phyloP scores from a whole-genome alignment of 352 stramenopile genomes.

The Globisporangium spiculum region DNA sequence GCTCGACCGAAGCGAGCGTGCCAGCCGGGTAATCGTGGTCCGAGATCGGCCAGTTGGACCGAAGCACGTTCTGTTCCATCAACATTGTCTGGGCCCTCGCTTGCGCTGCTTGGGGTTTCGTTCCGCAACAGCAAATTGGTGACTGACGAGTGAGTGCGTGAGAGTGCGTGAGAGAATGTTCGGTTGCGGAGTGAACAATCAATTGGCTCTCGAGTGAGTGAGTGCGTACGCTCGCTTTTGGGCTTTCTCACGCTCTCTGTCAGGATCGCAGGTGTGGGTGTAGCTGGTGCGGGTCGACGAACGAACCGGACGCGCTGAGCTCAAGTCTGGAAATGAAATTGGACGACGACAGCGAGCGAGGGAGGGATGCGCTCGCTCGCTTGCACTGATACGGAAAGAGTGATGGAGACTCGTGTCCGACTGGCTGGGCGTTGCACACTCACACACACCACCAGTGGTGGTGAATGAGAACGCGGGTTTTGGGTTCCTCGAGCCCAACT shows the following conservation, averaged over 20 bases:
- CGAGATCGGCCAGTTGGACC: slow-evolving; percentile 16
- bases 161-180: background rate
- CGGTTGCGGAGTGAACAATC: background rate
- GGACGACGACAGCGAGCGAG: background rate
- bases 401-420: slow-evolving; percentile 2
- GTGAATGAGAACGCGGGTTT: background rate
- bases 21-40: slow-evolving; percentile 17
- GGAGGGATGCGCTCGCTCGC: slow-evolving; percentile 1
- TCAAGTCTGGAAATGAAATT: slow-evolving; percentile 13
- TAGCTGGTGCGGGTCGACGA: slow-evolving; percentile 8
- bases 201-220: background rate
- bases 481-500: background rate
- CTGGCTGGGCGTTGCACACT: slow-evolving; percentile 11
- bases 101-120: background rate
- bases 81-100: slow-evolving; percentile 10
- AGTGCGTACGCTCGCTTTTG: background rate
- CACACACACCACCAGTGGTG: background rate
- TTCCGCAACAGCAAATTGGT: slow-evolving; percentile 3
- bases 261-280: background rate
- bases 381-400: slow-evolving; percentile 3
- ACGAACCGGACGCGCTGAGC: background rate
- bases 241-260: background rate
- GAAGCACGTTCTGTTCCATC: slow-evolving; percentile 24
- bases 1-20: slow-evolving; percentile 16
- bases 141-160: background rate